These are phyloP conservation scores for Draba incana DNA, from an alignment of 345 rosid genomes.

Conservation along the genomic window DNA sequence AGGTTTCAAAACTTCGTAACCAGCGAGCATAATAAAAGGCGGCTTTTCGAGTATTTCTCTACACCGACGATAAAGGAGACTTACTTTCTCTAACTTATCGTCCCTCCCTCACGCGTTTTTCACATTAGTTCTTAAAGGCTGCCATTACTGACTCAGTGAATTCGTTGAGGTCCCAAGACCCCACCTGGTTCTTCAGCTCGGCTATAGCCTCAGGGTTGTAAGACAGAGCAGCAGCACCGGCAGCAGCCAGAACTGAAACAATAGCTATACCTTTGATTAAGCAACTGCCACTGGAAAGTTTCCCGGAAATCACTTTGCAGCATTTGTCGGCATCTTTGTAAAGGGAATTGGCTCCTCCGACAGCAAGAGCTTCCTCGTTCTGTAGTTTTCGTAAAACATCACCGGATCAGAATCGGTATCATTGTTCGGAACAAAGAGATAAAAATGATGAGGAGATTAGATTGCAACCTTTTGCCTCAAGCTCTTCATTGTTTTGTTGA, in stretches of 20 bases:
- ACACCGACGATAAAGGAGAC: constrained; percentile 29
- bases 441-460: not conserved
- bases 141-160: constrained; percentile 19
- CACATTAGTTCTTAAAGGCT: constrained; percentile 21
- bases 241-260: constrained; percentile 50
- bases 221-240: constrained; percentile 39
- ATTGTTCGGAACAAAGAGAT: not conserved
- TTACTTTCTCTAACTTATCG: constrained; percentile 34
- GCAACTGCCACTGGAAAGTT: constrained; percentile 48
- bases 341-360: constrained; percentile 44
- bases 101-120: not conserved
- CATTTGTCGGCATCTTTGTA: constrained; percentile 56
- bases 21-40: constrained; percentile 23
- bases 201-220: constrained; percentile 21
- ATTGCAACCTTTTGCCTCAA: constrained; percentile 60
- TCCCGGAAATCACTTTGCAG: constrained; percentile 53
- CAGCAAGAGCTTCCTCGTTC: constrained; percentile 61
- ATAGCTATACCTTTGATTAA: constrained; percentile 53
- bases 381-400: constrained; percentile 32
- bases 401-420: not conserved
- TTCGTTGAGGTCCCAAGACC: constrained; percentile 31
- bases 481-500: constrained; percentile 53
- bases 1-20: constrained; percentile 16
- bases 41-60: constrained; percentile 20
- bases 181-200: constrained; percentile 29